Base-by-base conservation (phyloP, 2,329 filamentous ascomycete genomes). In the Claviceps fusiformis region DNA sequence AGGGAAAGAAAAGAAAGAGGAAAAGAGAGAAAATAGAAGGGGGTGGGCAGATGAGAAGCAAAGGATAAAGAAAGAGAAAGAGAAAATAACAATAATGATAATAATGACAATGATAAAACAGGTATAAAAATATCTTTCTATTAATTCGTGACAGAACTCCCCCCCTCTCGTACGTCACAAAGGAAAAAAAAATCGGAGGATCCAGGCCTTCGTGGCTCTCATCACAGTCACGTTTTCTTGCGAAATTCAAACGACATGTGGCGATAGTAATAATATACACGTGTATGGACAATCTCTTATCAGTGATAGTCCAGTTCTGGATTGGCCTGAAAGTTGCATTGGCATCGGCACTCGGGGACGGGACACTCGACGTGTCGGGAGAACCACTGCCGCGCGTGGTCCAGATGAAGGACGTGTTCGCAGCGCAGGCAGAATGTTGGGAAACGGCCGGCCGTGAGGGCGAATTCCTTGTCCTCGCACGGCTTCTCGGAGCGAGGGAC, bases 351-450 rank as follows among this genome's bases (percentile, higher is more conserved):
- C 67, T 86, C 83, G 0, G 83, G 81, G 52, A 86, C 81, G 0
- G 83, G 82, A 62, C 83, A 86, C 67, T 86, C 81, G 33, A 75
- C 74, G 60, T 86, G 82, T 37, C 80, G 69, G 7, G 75, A 71
- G 62, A 86, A 87, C 83, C 83, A 87, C 67, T 79, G 75, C 60
- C 80, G 70, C 6, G 82, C 82, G 63, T 86, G 83, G 61, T 86
- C 83, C 56, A 85, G 72, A 61, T 87, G 83, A 62, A 83, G 68
- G 10, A 84, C 81, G 63, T 87, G 83, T 62, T 85, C 82, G 64
- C 83, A 87, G 60, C 77, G 76, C 47, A 86, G 72, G 58, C 83
- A 87, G 62, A 86, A 86, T 0, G 81, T 85, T n/a, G 82, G 80
- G 62, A 86, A 86, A 49, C 76, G 73, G 3, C 78, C 79, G 49